These are phyloP conservation scores for Acidomyces sp. DNA, from an alignment of 495 filamentous ascomycete genomes.

Conservation along the genomic window DNA sequence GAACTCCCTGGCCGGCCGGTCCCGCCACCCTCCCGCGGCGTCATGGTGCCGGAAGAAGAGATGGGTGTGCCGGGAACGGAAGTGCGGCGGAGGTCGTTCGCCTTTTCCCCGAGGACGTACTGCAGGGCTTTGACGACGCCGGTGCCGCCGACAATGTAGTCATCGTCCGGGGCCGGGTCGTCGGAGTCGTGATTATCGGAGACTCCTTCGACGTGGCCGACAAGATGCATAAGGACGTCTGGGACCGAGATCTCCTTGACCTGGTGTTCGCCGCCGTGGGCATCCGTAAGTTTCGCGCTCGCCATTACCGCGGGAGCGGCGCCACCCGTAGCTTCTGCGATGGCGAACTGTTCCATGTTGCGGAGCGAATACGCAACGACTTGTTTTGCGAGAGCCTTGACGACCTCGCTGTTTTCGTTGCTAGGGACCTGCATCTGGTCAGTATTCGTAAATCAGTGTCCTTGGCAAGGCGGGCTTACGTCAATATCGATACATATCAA, in stretches of 20 bases:
- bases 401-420: slow-evolving; percentile 65
- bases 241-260: slow-evolving; percentile 40
- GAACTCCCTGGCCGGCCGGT: slow-evolving; percentile 17
- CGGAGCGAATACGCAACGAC: slow-evolving; percentile 85
- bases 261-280: slow-evolving; percentile 31
- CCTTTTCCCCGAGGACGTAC: slow-evolving; percentile 71
- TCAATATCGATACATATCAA: slow-evolving; percentile 89
- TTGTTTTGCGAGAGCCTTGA: slow-evolving; percentile 84
- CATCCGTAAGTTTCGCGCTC: slow-evolving; percentile 33
- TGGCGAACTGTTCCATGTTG: slow-evolving; percentile 62
- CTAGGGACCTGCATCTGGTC: slow-evolving; percentile 40
- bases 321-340: slow-evolving; percentile 28
- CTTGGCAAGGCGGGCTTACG: slow-evolving; percentile 20
- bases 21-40: slow-evolving; percentile 40
- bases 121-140: slow-evolving; percentile 84
- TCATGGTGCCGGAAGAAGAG: slow-evolving; percentile 44
- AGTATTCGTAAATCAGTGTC: background rate
- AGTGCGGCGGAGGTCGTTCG: slow-evolving; percentile 39
- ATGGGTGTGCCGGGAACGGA: slow-evolving; percentile 20
- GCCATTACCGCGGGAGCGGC: slow-evolving; percentile 17
- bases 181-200: slow-evolving; percentile 48
- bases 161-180: slow-evolving; percentile 69
- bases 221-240: slow-evolving; percentile 56
- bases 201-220: slow-evolving; percentile 41
- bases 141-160: slow-evolving; percentile 91